Evolutionary conservation across 1,284 basidiomycete species (phyloP).

Genomic region (Cutaneotrichosporon mucoides): DNA sequence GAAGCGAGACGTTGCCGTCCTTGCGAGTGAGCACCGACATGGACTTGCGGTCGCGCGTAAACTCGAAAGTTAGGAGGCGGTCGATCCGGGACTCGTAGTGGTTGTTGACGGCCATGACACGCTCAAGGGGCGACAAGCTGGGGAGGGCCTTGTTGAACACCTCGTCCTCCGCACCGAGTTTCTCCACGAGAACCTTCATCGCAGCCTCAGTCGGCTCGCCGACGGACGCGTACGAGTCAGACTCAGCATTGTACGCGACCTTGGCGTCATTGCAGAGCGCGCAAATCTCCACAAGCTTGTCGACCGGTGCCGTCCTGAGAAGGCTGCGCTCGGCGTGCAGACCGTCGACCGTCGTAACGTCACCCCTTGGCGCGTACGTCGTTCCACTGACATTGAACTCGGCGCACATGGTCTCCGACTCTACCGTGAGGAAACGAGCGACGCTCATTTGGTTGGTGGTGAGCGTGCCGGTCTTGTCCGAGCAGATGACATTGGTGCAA

Average conservation of each 20-base stretch:
- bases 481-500: conserved; percentile 94
- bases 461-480: conserved; percentile 93
- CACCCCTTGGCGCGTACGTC: conserved; percentile 79
- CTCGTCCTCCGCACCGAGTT: conserved; percentile 57
- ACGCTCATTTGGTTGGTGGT: conserved; percentile 97
- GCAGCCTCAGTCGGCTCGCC: conserved; percentile 98
- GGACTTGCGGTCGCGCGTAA: conserved; percentile 96
- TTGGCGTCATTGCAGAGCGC: conserved; percentile 88
- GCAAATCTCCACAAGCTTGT: conserved; percentile 80
- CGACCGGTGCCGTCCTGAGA: conserved; percentile 66
- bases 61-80: conserved; percentile 89
- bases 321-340: conserved; percentile 56
- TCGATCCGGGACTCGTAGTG: conserved; percentile 69
- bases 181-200: conserved; percentile 88
- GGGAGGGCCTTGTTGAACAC: conserved; percentile 56
- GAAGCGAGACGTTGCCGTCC: conserved; percentile 60
- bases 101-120: conserved; percentile 78
- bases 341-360: conserved; percentile 62
- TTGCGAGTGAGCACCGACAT: conserved; percentile 82
- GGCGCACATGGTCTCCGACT: conserved; percentile 51
- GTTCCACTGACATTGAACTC: conserved; percentile 82
- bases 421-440: conserved; percentile 69
- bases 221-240: conserved; percentile 71
- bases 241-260: conserved; percentile 69
- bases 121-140: conserved; percentile 58